Conservation (phyloP, 345 rosid species). For the Ceriops zippeliana region DNA sequence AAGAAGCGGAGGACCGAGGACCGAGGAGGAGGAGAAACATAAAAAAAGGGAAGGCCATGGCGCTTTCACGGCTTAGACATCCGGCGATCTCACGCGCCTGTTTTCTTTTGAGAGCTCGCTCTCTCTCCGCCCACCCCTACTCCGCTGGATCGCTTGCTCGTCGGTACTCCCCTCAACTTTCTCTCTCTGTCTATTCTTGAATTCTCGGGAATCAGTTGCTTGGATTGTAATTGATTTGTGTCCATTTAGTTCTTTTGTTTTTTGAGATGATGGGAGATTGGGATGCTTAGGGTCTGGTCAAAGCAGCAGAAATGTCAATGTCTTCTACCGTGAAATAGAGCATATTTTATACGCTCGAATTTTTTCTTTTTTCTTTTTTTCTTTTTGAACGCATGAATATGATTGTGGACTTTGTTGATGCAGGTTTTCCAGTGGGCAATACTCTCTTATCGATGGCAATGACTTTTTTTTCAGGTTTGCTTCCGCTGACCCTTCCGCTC, state of each 20-base stretch:
- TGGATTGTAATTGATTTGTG: neutral
- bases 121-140: constrained; percentile 39
- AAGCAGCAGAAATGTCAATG: neutral
- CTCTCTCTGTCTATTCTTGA: neutral
- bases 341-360: too few species aligned
- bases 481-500: constrained; percentile 3
- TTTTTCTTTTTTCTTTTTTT: too few species aligned
- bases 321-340: too few species aligned
- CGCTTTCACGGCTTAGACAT: constrained; percentile 80
- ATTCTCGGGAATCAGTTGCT: neutral
- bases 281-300: neutral
- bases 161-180: constrained; percentile 41
- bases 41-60: constrained; percentile 31
- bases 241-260: neutral
- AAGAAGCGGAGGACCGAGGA: too few species aligned
- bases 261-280: neutral
- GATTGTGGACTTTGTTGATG: constrained; percentile 22
- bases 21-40: too few species aligned
- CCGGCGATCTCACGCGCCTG: constrained; percentile 57
- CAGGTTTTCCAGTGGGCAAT: constrained; percentile 47
- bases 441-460: constrained; percentile 28
- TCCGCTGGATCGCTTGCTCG: constrained; percentile 45
- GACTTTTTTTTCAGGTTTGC: constrained; percentile 46
- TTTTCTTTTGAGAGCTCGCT: constrained; percentile 61
- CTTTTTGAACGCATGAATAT: neutral